Evolutionary conservation across 1,284 basidiomycete species (phyloP), one percentile per base, ranked within the genome.

Genomic region (Papiliotrema fonsecae): DNA sequence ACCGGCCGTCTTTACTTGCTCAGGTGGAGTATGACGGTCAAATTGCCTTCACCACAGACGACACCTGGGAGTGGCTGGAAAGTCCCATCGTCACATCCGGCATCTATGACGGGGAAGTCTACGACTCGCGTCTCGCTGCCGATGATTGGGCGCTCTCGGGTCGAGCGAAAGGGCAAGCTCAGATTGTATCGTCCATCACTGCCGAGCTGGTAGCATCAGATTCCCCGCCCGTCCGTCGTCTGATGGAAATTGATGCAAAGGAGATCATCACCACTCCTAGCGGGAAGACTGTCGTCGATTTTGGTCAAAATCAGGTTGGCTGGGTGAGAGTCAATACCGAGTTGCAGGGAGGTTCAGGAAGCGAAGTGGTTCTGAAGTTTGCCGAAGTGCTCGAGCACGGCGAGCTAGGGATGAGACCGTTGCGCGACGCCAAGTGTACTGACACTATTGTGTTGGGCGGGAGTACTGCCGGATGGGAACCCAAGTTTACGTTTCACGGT

Each of bases 271-370:
- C 43, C 5, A 60, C 67, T 0, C 63, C 64, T 2, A 40, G 31
- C 0, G 62, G 62, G 18, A 65, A 68, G 51, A 63, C 22, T 6
- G 52, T 65, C 30, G 31, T 70, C 36, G 67, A 68, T 47, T 68
- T 70, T 51, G 67, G 67, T 19, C 64, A 67, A 45, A 70, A 70
- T 45, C 44, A 68, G 26, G 65, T 65, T 6, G 67, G 67, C 1
- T 65, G 64, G 64, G 45, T 66, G 39, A 47, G 47, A 27, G 42
- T 62, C 31, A 41, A 49, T 21, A 25, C 39, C 21, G 13, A 47
- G 6, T 43, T 49, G 42, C 46, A 18, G 27, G 32, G n/a, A 11
- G 7, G 25, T 22, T n/a, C n/a, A n/a, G n/a, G n/a, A n/a, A n/a
- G n/a, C n/a, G 47, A 36, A 6, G 32, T 69, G 28, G 30, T 49